phyloP scores from a whole-genome alignment of 2,329 filamentous ascomycete species.

The Sarocladiaceae sp. region DNA sequence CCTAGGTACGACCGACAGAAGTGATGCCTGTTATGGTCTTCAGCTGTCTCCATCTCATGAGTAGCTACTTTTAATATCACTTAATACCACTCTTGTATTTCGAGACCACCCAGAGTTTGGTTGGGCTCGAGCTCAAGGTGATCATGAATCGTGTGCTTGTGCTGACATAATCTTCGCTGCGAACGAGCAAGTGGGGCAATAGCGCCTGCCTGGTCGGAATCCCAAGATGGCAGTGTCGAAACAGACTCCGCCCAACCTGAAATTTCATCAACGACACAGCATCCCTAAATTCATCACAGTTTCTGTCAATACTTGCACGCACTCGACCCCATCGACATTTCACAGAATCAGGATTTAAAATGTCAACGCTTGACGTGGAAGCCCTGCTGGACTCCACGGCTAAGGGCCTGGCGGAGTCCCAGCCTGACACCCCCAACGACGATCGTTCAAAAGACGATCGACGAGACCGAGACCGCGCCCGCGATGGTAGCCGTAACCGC shows the following conservation, averaged over 20 bases:
- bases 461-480: conserved; percentile 42
- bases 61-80: neutral
- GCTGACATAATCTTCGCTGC: neutral
- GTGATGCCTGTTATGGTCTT: neutral
- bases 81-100: conserved; percentile 1
- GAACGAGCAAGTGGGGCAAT: neutral
- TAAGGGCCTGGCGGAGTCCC: conserved; percentile 40
- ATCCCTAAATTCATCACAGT: neutral
- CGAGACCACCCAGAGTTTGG: neutral
- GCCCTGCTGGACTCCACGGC: conserved; percentile 84
- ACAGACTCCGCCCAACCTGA: neutral
- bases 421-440: conserved; percentile 19
- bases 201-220: no score
- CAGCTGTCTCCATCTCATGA: neutral
- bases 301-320: no score
- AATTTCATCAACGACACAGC: neutral
- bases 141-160: neutral
- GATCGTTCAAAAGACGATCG: conserved; percentile 54
- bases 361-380: conserved; percentile 70
- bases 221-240: neutral
- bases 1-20: neutral
- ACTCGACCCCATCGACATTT: no score
- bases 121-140: no score
- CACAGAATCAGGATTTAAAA: no score
- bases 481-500: conserved; percentile 49